Evolutionary conservation across 2,329 filamentous ascomycete genomes (phyloP).

Genomic region (Thermothelomyces thermophilus): DNA sequence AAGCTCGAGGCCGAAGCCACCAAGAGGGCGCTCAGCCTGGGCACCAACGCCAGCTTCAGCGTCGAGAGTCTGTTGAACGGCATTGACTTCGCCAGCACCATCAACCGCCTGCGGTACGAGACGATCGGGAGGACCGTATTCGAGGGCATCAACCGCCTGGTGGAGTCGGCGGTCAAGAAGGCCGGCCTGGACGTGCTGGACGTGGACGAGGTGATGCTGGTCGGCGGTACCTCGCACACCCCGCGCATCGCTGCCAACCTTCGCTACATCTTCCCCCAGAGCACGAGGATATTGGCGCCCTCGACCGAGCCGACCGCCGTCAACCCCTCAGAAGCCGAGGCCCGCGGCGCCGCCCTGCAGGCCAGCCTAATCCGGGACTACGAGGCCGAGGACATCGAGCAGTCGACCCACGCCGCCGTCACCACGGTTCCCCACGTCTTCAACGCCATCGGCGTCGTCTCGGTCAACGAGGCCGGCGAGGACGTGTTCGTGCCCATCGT

Average conservation of each 20-base stretch:
- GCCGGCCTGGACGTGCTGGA: constrained; percentile 87
- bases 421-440: constrained; percentile 87
- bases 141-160: constrained; percentile 76
- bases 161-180: constrained; percentile 83
- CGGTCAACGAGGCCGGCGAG: constrained; percentile 47
- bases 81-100: constrained; percentile 81
- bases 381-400: constrained; percentile 86
- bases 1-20: constrained; percentile 84
- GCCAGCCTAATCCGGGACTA: constrained; percentile 92
- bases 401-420: constrained; percentile 91
- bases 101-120: constrained; percentile 93
- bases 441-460: constrained; percentile 81
- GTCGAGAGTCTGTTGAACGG: constrained; percentile 87
- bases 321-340: constrained; percentile 87
- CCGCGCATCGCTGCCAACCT: constrained; percentile 85
- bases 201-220: constrained; percentile 88
- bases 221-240: constrained; percentile 86
- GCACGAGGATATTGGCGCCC: constrained; percentile 73
- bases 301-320: constrained; percentile 70
- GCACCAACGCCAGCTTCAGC: constrained; percentile 82
- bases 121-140: constrained; percentile 82
- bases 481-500: constrained; percentile 77
- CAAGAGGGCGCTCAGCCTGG: constrained; percentile 86
- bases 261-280: constrained; percentile 70
- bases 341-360: constrained; percentile 89